These are phyloP conservation scores for Lycium barbarum DNA, from an alignment of 257 asterid species.

Conservation along the genomic window DNA sequence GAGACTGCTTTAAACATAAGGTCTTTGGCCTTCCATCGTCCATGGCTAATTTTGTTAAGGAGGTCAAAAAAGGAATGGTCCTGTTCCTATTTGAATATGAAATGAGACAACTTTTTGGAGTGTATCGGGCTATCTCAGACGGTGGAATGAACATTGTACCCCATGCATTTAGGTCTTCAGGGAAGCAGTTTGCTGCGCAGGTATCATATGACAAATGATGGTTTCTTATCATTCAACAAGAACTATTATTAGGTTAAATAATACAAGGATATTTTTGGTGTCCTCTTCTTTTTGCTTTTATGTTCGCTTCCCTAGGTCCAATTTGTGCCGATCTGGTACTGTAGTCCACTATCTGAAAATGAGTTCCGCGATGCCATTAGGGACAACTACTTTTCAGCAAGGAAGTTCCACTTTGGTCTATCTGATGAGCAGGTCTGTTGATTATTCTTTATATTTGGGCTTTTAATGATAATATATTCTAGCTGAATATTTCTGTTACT, in stretches of 20 bases:
- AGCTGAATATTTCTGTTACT: slow-evolving; percentile 31
- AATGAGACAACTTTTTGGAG: slow-evolving; percentile 77
- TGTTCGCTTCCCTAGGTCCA: slow-evolving; percentile 56
- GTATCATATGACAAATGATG: slow-evolving; percentile 42
- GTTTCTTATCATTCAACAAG: background rate
- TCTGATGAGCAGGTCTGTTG: slow-evolving; percentile 70
- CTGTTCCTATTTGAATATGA: slow-evolving; percentile 78
- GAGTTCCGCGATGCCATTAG: slow-evolving; percentile 69
- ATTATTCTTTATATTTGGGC: slow-evolving; percentile 28
- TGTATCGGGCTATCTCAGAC: slow-evolving; percentile 73
- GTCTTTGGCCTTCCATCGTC: slow-evolving; percentile 70
- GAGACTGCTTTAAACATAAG: slow-evolving; percentile 58
- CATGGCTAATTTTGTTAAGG: slow-evolving; percentile 57
- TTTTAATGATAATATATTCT: slow-evolving; percentile 32
- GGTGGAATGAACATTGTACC: slow-evolving; percentile 73
- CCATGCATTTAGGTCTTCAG: slow-evolving; percentile 56
- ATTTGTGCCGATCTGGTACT: slow-evolving; percentile 65
- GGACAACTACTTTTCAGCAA: slow-evolving; percentile 70
- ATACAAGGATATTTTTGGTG: slow-evolving; percentile 24
- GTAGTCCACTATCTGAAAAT: slow-evolving; percentile 73
- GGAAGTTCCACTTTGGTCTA: slow-evolving; percentile 74
- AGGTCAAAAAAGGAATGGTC: slow-evolving; percentile 76
- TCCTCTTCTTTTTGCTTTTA: slow-evolving; percentile 27
- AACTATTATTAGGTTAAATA: background rate
- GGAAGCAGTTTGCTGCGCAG: slow-evolving; percentile 73